Conservation (phyloP, 2,329 filamentous ascomycete species). For the Lasiodiplodia theobromae region DNA sequence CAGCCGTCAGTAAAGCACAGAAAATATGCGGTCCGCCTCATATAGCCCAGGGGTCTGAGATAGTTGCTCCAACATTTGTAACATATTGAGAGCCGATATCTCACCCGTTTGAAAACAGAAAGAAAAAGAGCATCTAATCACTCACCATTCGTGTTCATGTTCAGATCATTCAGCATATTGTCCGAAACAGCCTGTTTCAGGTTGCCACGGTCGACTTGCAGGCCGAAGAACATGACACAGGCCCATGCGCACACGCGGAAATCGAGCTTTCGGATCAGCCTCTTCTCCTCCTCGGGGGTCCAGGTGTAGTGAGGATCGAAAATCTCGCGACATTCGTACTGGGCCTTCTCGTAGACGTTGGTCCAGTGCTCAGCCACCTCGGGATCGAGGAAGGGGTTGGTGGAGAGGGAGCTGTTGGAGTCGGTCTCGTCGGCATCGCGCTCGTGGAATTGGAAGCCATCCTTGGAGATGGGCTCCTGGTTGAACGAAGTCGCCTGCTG, state of each 20-base stretch:
- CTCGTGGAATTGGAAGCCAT: constrained; percentile 15
- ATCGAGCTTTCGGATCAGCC: constrained; percentile 51
- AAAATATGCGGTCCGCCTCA: background rate
- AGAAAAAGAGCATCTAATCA: background rate
- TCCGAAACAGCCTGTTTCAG: constrained; percentile 53
- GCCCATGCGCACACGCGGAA: constrained; percentile 41
- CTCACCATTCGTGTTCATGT: constrained; percentile 29
- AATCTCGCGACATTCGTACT: constrained; percentile 51
- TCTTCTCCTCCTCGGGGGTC: constrained; percentile 58
- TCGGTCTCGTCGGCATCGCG: constrained; percentile 8
- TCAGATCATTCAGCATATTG: constrained; percentile 50
- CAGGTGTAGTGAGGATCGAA: constrained; percentile 58
- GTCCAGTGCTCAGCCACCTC: constrained; percentile 39
- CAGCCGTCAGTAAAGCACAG: background rate
- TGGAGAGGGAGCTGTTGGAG: background rate
- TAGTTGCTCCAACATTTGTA: no score
- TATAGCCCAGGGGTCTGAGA: background rate
- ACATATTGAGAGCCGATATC: background rate
- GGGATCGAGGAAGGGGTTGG: constrained; percentile 36
- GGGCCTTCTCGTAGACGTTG: constrained; percentile 38
- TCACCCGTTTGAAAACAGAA: background rate
- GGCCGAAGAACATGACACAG: constrained; percentile 59
- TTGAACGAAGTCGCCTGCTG: constrained; percentile 14
- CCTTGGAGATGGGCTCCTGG: constrained; percentile 23
- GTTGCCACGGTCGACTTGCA: constrained; percentile 57